Evolutionary conservation across 2,329 filamentous ascomycete genomes (phyloP), one percentile per base, ranked within the genome.

Genomic region (Fusarium sp.): DNA sequence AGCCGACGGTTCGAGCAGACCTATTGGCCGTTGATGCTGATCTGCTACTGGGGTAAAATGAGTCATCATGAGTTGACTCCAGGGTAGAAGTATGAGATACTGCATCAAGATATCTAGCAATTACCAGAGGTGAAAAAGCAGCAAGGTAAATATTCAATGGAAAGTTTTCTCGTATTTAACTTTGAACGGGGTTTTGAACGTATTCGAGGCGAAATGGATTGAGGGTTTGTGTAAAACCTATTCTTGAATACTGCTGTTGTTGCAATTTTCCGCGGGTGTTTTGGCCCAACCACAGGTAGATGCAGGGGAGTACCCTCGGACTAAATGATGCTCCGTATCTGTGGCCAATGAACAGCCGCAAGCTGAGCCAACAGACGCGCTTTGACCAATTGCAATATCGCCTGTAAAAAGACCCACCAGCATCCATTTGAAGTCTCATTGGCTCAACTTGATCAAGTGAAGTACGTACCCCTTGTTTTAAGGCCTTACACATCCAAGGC

Each of bases 371-470:
- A 1, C 14, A 3, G 30, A 8, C 4, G 3, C 4, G 4, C 15
- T 2, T 5, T 16, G 15, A 9, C 32, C 32, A 34, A 34, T 16
- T 18, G 15, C 0, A 34, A 10, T 9, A 8, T 18, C 16, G 5
- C 8, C 2, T 2, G 32, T 9, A 8, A 16, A 10, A 5, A 34
- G 16, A 10, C 8, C 16, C 16, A 18, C 2, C 12, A 3, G 2
- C 2, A 1, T 10, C 1, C 32, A 9, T 5, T 3, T 1, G 2
- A 18, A 34, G 8, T 18, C 5, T n/a, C 34, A n/a, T 38, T n/a
- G 34, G 18, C 34, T 18, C 16, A 4, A 2, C 6, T 1, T 34
- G 16, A 10, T 18, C 16, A 1, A 18, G 16, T 6, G 16, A 18
- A 34, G 8, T 34, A 34, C 32, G 16, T 38, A n/a, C 16, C 16